These are phyloP conservation scores for Ceratobasidium sp. DNA, from an alignment of 1,284 basidiomycete species.

Conservation along the genomic window DNA sequence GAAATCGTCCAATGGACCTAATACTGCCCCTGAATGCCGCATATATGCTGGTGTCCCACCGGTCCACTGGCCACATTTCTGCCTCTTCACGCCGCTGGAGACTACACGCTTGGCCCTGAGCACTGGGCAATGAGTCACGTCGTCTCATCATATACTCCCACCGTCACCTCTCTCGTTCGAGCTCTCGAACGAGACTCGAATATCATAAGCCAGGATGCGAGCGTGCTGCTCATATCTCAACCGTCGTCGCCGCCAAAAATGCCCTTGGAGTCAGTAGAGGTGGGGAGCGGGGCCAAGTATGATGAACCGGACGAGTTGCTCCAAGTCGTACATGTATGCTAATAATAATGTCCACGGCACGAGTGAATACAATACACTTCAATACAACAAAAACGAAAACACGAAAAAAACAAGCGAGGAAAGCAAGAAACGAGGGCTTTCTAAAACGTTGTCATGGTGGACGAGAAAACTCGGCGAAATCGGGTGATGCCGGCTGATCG, in stretches of 20 bases:
- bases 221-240: constrained; percentile 20
- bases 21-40: neutral
- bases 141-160: constrained; percentile 34
- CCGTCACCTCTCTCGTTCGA: neutral
- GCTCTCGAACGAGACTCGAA: neutral
- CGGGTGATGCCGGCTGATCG: neutral
- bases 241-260: constrained; percentile 11
- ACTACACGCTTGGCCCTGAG: constrained; percentile 6
- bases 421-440: neutral
- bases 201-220: neutral
- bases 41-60: constrained; percentile 17
- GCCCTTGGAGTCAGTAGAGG: neutral
- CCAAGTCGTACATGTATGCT: no score
- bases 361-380: no score
- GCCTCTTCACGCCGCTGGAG: constrained; percentile 33
- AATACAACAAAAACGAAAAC: constrained; percentile 9
- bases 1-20: neutral
- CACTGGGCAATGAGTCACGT: constrained; percentile 21
- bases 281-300: no score
- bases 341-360: no score
- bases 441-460: constrained; percentile 17
- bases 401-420: neutral
- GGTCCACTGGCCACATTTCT: constrained; percentile 23
- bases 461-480: constrained; percentile 35
- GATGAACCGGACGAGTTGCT: no score